phyloP scores from a whole-genome alignment of 768 basidiomycete genomes.

The Tylopilus rubrobrunneus region DNA sequence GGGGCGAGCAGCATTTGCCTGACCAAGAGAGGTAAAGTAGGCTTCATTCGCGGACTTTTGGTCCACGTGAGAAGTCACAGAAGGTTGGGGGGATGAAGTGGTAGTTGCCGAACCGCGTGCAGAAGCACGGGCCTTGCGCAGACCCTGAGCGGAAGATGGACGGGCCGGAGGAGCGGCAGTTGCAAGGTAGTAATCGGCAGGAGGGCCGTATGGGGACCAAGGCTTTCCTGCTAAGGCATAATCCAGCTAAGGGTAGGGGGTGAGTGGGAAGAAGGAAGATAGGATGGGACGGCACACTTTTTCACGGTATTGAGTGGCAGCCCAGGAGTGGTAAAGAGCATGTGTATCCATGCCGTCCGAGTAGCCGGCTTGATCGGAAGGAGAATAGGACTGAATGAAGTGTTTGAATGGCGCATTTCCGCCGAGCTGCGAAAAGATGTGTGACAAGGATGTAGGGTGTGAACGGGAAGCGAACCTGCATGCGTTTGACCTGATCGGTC shows the following conservation, averaged over 20 bases:
- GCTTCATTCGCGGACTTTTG: constrained; percentile 81
- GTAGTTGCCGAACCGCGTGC: constrained; percentile 46
- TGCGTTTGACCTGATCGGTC: constrained; percentile 79
- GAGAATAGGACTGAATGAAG: constrained; percentile 71
- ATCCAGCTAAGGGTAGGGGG: constrained; percentile 50
- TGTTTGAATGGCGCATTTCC: constrained; percentile 81
- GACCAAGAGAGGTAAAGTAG: constrained; percentile 83
- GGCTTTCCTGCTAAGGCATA: constrained; percentile 66
- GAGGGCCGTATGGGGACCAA: constrained; percentile 77
- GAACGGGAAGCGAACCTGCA: constrained; percentile 63
- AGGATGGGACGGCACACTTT: constrained; percentile 52
- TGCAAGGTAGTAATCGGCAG: constrained; percentile 40
- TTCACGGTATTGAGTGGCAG: constrained; percentile 90
- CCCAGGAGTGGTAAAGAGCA: constrained; percentile 91
- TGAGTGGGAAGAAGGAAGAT: constrained; percentile 13
- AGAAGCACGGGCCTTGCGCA: constrained; percentile 82
- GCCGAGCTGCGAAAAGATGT: constrained; percentile 54
- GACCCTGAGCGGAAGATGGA: constrained; percentile 74
- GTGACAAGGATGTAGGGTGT: constrained; percentile 2
- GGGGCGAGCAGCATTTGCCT: constrained; percentile 73
- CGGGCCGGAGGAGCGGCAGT: constrained; percentile 44
- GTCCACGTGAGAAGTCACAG: constrained; percentile 35
- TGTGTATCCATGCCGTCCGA: constrained; percentile 55
- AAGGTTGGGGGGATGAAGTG: not conserved
- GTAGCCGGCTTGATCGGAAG: constrained; percentile 67